A percentile compares a stretch with the other conserved stretches of the same genome.
These are phyloP conservation scores for Microbotryum saponariae DNA, from an alignment of 1,284 basidiomycete species.

Conservation along the genomic window DNA sequence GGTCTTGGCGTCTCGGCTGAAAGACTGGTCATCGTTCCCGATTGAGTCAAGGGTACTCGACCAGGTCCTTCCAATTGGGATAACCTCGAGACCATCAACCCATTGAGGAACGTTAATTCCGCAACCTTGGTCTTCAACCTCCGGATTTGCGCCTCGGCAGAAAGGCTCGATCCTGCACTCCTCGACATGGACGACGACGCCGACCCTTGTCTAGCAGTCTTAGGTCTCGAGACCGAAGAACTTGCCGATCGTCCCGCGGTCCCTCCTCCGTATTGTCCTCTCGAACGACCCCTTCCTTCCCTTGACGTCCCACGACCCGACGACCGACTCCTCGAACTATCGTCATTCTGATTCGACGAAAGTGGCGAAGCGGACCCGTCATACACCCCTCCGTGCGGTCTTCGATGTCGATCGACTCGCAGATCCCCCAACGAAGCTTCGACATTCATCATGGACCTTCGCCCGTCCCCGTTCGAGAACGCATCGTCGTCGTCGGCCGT, in stretches of 20 bases:
- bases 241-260: neutral
- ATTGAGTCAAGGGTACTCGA: conserved; percentile 11
- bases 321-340: too few species aligned
- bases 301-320: neutral
- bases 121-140: conserved; percentile 33
- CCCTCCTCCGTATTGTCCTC: conserved; percentile 18
- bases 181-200: conserved; percentile 8
- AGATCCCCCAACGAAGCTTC: conserved; percentile 24
- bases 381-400: too few species aligned
- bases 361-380: too few species aligned
- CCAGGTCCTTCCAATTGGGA: conserved; percentile 31
- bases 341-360: too few species aligned
- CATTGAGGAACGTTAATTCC: conserved; percentile 37
- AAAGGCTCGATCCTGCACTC: neutral
- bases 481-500: conserved; percentile 9
- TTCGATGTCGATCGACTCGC: conserved; percentile 6
- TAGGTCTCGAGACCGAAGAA: too few species aligned
- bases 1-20: conserved; percentile 29
- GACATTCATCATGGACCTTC: conserved; percentile 24
- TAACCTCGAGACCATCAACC: conserved; percentile 32
- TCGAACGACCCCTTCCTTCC: conserved; percentile 8
- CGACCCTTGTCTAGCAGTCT: neutral
- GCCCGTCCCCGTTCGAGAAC: neutral
- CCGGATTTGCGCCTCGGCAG: conserved; percentile 26
- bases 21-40: conserved; percentile 18